Evolutionary conservation across 257 asterid genomes (phyloP).

Genomic region (Schizonepeta tenuifolia): DNA sequence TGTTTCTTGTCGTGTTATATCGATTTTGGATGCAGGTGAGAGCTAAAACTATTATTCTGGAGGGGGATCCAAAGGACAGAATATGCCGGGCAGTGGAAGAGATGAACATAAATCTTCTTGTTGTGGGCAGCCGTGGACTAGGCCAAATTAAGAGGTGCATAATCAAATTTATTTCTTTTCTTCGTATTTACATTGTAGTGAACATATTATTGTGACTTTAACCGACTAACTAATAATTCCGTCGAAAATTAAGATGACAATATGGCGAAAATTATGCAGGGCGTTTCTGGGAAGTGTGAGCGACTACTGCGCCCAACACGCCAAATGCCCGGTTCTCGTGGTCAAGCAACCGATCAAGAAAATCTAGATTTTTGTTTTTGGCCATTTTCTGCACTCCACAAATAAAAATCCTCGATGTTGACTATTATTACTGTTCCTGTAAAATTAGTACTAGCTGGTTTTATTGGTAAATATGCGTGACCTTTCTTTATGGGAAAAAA

Average conservation of each 20-base stretch:
- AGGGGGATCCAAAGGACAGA: slow-evolving; percentile 62
- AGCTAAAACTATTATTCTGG: slow-evolving; percentile 49
- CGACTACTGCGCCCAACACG: slow-evolving; percentile 54
- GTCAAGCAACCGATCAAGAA: slow-evolving; percentile 46
- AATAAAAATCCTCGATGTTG: too few relatives aligned
- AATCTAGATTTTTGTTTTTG: background rate
- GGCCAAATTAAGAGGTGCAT: slow-evolving; percentile 61
- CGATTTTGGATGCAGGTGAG: slow-evolving; percentile 29
- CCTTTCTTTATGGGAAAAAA: background rate
- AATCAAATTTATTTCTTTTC: background rate
- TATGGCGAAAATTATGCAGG: slow-evolving; percentile 28
- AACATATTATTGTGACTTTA: too few relatives aligned
- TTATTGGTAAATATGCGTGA: background rate
- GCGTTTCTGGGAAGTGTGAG: slow-evolving; percentile 59
- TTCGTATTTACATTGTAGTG: too few relatives aligned
- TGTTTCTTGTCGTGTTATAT: background rate
- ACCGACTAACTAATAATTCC: too few relatives aligned
- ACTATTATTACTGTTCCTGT: background rate
- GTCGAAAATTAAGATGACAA: too few relatives aligned
- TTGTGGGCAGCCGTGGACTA: slow-evolving; percentile 64
- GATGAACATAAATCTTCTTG: slow-evolving; percentile 50
- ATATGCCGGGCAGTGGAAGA: slow-evolving; percentile 53
- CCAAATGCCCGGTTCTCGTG: slow-evolving; percentile 51
- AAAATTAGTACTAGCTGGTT: background rate
- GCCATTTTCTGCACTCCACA: background rate